phyloP scores from a whole-genome alignment of 805 yeast species.

The Lipomyces mesembrius region DNA sequence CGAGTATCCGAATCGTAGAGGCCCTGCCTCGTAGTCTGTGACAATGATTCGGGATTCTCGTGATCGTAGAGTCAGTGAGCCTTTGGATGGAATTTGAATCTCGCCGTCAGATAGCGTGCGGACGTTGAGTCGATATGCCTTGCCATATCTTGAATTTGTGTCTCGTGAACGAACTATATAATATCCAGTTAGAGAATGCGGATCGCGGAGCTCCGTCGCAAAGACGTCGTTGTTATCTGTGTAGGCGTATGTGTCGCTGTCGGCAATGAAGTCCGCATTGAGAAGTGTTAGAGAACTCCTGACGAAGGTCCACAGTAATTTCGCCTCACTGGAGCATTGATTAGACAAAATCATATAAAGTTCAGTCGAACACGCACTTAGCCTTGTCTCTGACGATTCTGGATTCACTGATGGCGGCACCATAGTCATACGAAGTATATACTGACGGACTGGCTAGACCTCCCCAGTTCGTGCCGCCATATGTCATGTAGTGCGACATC shows the following conservation, averaged over 20 bases:
- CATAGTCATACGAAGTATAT: constrained; percentile 30
- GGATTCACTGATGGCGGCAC: constrained; percentile 25
- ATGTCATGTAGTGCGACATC: constrained; percentile 26
- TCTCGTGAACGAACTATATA: constrained; percentile 24
- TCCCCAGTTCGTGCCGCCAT: constrained; percentile 34
- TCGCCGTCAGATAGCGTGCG: constrained; percentile 8
- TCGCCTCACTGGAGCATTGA: constrained; percentile 12
- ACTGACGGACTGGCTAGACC: constrained; percentile 25
- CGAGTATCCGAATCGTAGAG: constrained; percentile 19
- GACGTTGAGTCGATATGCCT: constrained; percentile 13
- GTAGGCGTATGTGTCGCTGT: constrained; percentile 18
- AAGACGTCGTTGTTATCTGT: constrained; percentile 25
- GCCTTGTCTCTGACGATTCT: constrained; percentile 27
- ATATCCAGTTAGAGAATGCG: constrained; percentile 16
- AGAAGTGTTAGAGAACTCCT: constrained; percentile 19
- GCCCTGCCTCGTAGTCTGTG: constrained; percentile 24
- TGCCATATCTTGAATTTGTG: constrained; percentile 14
- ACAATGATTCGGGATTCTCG: constrained; percentile 26
- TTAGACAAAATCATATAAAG: neutral
- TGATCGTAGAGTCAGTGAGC: constrained; percentile 16
- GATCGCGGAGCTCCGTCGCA: constrained; percentile 30
- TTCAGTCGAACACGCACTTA: neutral
- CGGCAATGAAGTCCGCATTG: constrained; percentile 17
- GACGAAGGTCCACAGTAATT: constrained; percentile 28
- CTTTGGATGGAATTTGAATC: constrained; percentile 12